Conservation (phyloP, 345 rosid species). For the Reutealis trisperma region DNA sequence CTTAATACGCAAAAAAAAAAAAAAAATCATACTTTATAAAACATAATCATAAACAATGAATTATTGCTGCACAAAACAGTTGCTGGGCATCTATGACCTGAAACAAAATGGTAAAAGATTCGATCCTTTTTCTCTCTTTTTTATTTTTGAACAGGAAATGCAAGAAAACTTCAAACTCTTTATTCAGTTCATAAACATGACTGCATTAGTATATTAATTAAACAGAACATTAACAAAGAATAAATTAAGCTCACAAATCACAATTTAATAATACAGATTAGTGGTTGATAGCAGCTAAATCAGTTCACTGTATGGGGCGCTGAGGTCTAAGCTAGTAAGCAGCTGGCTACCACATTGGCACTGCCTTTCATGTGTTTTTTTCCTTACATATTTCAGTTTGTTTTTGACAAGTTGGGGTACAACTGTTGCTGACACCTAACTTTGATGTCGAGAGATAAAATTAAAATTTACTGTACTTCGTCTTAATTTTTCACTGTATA, state of each 20-base stretch:
- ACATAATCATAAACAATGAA: background rate
- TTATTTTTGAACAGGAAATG: no score
- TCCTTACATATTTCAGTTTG: background rate
- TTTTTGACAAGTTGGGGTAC: constrained; percentile 19
- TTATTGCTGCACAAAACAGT: no score
- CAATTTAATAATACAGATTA: background rate
- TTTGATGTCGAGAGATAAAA: background rate
- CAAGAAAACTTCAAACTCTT: no score
- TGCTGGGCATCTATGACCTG: no score
- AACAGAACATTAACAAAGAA: no score
- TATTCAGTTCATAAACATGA: no score
- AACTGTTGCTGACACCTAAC: constrained; percentile 25
- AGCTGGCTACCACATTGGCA: background rate
- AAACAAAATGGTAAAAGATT: no score
- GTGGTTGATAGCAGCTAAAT: background rate
- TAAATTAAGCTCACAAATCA: no score
- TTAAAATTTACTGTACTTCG: constrained; percentile 9
- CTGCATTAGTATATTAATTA: no score
- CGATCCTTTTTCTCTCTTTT: no score
- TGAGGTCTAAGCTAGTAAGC: no score
- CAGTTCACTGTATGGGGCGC: no score
- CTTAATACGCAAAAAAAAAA: background rate
- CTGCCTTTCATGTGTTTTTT: background rate
- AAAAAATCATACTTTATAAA: background rate
- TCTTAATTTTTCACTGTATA: background rate